Conservation (phyloP, 225 moss, liverwort and hornwort species). For the Marchantia polymorpha region DNA sequence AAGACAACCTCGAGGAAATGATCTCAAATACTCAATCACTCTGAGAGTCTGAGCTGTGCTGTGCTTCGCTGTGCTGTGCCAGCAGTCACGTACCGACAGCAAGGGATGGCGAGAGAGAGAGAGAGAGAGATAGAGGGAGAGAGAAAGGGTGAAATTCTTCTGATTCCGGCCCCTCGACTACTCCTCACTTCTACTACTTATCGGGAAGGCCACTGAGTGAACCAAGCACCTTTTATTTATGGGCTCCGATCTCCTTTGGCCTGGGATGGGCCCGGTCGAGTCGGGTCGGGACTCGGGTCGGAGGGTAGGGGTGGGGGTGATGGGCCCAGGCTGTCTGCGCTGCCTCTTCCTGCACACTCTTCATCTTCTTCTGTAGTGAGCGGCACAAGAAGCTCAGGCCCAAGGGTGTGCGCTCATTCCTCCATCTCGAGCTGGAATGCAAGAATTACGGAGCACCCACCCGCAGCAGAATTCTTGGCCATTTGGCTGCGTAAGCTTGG, state of each 20-base stretch:
- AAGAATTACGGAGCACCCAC: not conserved
- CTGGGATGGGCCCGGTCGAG: not conserved
- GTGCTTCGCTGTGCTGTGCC: not conserved
- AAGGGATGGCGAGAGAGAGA: not conserved
- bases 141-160: not conserved
- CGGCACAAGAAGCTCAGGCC: not conserved
- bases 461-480: not conserved
- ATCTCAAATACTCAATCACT: not conserved
- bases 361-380: not conserved
- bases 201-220: not conserved
- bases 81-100: not conserved
- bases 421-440: not conserved
- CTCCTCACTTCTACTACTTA: not conserved
- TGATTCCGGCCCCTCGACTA: not conserved
- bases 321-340: not conserved
- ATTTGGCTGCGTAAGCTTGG: not conserved
- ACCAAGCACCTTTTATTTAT: constrained; percentile 5
- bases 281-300: no score
- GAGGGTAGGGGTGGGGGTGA: not conserved
- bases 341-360: not conserved
- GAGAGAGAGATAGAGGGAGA: not conserved
- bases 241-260: not conserved
- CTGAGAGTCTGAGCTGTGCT: not conserved
- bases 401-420: not conserved
- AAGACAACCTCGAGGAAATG: not conserved